Percentiles rank a stretch among this genome's conserved stretches.
These are phyloP conservation scores for Pseudogymnoascus pannorum DNA, from an alignment of 2,329 filamentous ascomycete species.

Conservation along the genomic window DNA sequence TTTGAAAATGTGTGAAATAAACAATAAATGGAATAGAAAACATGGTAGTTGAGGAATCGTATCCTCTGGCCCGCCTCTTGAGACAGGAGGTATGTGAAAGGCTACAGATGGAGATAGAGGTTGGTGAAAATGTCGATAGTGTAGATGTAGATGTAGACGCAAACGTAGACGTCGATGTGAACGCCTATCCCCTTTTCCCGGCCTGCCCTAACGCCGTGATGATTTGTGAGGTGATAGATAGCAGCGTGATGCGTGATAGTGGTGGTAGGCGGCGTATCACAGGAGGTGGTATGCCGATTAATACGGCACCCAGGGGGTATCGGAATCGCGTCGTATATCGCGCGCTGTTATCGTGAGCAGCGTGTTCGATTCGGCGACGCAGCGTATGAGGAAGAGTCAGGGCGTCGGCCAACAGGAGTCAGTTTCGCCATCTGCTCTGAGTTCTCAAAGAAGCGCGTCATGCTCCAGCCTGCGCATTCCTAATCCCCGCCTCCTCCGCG, in stretches of 20 bases:
- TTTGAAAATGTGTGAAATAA: background rate
- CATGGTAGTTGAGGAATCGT: background rate
- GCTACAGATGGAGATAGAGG: too few relatives aligned
- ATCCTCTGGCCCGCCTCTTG: background rate
- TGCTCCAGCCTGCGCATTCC: background rate
- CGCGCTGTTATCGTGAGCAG: background rate
- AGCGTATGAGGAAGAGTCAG: background rate
- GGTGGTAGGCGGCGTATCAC: background rate
- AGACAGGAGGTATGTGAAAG: too few relatives aligned
- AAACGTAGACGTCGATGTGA: background rate
- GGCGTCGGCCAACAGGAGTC: background rate
- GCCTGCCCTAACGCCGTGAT: background rate
- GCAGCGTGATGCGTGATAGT: background rate
- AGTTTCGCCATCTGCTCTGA: background rate
- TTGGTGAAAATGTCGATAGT: background rate
- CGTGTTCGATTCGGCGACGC: background rate
- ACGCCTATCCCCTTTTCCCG: background rate
- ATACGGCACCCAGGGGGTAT: background rate
- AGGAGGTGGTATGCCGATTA: background rate
- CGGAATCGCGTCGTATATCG: background rate
- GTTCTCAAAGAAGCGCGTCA: background rate
- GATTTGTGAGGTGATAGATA: background rate
- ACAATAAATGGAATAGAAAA: background rate
- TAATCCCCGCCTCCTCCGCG: background rate
- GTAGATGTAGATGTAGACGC: background rate